phyloP scores from a whole-genome alignment of 2,329 filamentous ascomycete species.

The Zymoseptoria pseudotritici region DNA sequence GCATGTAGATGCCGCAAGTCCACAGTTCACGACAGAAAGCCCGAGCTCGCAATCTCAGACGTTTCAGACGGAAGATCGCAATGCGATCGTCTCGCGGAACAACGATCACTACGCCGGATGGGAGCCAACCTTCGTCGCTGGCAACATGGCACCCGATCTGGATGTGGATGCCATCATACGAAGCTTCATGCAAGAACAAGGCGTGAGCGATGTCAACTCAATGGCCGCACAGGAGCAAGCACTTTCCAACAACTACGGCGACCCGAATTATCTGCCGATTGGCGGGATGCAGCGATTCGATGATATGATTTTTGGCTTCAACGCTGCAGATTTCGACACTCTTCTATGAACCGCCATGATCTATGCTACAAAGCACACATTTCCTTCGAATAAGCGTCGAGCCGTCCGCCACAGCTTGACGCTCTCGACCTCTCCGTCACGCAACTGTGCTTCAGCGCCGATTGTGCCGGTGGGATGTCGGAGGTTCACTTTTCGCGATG shows the following conservation, averaged over 20 bases:
- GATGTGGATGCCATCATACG: conserved; percentile 39
- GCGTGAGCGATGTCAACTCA: background rate
- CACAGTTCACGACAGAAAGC: background rate
- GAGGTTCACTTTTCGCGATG: conserved; percentile 16
- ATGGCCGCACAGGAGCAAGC: background rate
- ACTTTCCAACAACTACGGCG: background rate
- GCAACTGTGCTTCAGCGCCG: conserved; percentile 20
- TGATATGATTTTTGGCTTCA: conserved; percentile 31
- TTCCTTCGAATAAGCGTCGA: conserved; percentile 17
- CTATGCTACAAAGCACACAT: conserved; percentile 15
- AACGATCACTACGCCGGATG: background rate
- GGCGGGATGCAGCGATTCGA: conserved; percentile 14
- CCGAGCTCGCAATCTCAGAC: background rate
- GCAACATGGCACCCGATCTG: conserved; percentile 28
- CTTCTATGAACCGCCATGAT: conserved; percentile 1
- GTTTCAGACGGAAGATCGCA: background rate
- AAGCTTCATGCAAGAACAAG: conserved; percentile 34
- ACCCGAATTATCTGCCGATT: background rate
- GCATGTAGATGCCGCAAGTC: conserved; percentile 24
- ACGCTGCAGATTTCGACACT: conserved; percentile 22
- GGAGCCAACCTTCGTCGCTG: conserved; percentile 15
- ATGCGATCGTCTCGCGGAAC: background rate
- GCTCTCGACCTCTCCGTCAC: conserved; percentile 18
- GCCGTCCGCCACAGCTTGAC: conserved; percentile 20
- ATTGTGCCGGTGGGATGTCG: conserved; percentile 25